Conservation (phyloP, 768 basidiomycete genomes). For the Asterophora parasitica region DNA sequence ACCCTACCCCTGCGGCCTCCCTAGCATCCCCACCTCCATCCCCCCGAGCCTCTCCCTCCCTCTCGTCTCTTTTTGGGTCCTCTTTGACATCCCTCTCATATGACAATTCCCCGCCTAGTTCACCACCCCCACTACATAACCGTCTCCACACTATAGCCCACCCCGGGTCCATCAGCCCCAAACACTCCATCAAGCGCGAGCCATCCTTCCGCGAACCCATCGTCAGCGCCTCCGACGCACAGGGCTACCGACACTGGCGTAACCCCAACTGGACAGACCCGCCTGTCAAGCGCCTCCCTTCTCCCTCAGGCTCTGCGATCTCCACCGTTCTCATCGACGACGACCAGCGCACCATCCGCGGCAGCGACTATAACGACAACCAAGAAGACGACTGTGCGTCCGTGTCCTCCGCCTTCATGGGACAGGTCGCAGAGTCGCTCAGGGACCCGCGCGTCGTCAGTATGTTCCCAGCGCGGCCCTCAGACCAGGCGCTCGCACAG, state of each 20-base stretch:
- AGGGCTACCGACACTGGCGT: constrained; percentile 21
- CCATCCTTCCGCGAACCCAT: constrained; percentile 1
- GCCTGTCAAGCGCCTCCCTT: constrained; percentile 3
- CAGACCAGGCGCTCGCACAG: constrained; percentile 22
- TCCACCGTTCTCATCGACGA: constrained; percentile 23
- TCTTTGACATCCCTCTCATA: constrained; percentile 2
- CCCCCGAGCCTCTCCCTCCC: background rate
- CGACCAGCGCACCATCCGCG: constrained; percentile 21
- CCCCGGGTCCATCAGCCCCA: background rate
- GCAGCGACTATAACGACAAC: constrained; percentile 6
- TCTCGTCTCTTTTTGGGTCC: constrained; percentile 1
- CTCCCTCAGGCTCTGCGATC: constrained; percentile 13
- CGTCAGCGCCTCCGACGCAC: constrained; percentile 12
- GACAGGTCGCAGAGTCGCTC: constrained; percentile 12
- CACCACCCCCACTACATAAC: constrained; percentile 1
- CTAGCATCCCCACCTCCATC: background rate
- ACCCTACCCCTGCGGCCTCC: background rate
- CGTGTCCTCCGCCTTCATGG: constrained; percentile 14
- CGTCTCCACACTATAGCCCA: background rate
- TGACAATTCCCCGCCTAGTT: constrained; percentile 6
- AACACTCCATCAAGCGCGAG: background rate
- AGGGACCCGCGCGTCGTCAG: constrained; percentile 22
- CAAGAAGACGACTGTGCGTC: constrained; percentile 4
- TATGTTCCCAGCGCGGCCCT: constrained; percentile 17
- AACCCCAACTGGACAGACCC: constrained; percentile 31